Base-by-base conservation (phyloP, 2,329 filamentous ascomycete genomes). In the Blastomyces percursus region DNA sequence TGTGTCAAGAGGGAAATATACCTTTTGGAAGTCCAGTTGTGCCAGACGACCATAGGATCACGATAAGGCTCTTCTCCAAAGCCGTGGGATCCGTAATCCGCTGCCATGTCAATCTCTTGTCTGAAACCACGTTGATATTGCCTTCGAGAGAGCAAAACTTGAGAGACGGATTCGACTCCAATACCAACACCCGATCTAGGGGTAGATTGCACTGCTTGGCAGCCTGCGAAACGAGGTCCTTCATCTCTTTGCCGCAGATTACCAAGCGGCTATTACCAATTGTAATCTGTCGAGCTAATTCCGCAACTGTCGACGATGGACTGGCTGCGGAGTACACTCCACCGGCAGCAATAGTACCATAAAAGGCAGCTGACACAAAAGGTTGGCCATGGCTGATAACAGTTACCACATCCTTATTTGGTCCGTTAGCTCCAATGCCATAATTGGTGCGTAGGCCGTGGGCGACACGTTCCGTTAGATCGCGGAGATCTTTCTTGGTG, bases 231-330 rank as follows among this genome's bases (percentile, higher is more conserved):
- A 21, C 44, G 30, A 59, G 24, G 16, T 59, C 57, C 16, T 59
- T 59, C 57, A 59, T 59, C 24, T 59, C 57, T 42, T 59, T 48
- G 11, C 57, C 57, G n/a, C 57, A 59, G 7, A 59, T 59, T 32
- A 59, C 27, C 42, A 59, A 48, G 27, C 42, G 57, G 42, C 57
- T 59, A 32, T 59, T 59, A 40, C 42, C 57, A 21, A 59, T 48
- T 48, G 57, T 48, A 48, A 59, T 48, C 27, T 59, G 57, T 48
- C 57, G 40, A n/a, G 57, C 42, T n/a, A 59, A 42, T 27, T 59
- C 57, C 3, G 57, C 40, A 42, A 59, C 57, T 32, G 57, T 59
- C 27, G 57, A 59, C 27, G 57, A 59, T 2, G 57, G 57, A n/a
- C 57, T 59, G 57, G 57, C 57, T 2, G 42, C 57, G 12, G 57